Evolutionary conservation across 768 basidiomycete species (phyloP).

Genomic region (Mycena epipterygia): DNA sequence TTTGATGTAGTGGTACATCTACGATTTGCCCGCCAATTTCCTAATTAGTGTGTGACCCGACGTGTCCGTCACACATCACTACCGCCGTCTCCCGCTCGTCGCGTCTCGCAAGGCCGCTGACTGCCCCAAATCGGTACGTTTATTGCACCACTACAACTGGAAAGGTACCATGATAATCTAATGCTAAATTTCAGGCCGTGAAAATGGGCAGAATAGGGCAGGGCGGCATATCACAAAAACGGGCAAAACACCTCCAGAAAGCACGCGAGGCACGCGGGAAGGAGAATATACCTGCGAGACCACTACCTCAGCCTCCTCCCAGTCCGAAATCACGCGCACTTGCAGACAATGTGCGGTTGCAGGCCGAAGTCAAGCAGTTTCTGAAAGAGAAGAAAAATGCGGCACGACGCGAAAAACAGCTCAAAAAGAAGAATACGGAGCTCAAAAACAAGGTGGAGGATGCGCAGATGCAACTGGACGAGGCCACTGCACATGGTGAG

Average conservation of each 20-base stretch:
- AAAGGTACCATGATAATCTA: background rate
- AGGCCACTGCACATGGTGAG: slow-evolving; percentile 14
- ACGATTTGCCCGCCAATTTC: slow-evolving; percentile 25
- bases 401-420: background rate
- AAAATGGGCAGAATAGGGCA: slow-evolving; percentile 16
- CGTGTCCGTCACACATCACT: slow-evolving; percentile 25
- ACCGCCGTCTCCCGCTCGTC: slow-evolving; percentile 12
- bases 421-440: background rate
- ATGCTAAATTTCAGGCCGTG: slow-evolving; percentile 6
- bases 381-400: slow-evolving; percentile 12
- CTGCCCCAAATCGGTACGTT: background rate
- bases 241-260: background rate
- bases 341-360: slow-evolving; percentile 1
- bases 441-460: background rate
- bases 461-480: background rate
- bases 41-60: slow-evolving; percentile 24
- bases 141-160: background rate
- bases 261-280: background rate
- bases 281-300: background rate
- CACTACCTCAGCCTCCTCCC: background rate
- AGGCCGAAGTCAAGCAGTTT: slow-evolving; percentile 1
- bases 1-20: slow-evolving; percentile 20
- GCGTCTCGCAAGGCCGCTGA: slow-evolving; percentile 7
- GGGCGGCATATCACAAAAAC: background rate
- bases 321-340: background rate